Evolutionary conservation across 2,329 filamentous ascomycete genomes (phyloP).

Genomic region (Sordariomycetes sp.): DNA sequence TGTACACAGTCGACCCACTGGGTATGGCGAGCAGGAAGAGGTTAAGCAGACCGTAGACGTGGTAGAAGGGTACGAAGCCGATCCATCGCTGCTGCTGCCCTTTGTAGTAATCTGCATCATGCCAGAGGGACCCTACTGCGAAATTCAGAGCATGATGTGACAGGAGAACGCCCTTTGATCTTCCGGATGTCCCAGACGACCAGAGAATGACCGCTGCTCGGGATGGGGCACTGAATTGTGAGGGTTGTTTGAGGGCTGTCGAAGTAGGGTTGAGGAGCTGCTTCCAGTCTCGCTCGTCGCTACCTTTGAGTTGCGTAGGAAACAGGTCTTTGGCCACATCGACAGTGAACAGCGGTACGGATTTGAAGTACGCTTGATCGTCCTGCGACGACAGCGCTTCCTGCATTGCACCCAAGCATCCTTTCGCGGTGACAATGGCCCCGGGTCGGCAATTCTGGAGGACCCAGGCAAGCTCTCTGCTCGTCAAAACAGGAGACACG

Average conservation of each 20-base stretch:
- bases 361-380: conserved; percentile 19
- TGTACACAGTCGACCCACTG: conserved; percentile 49
- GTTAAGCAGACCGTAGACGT: conserved; percentile 50
- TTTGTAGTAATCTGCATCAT: conserved; percentile 36
- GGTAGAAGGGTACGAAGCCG: conserved; percentile 63
- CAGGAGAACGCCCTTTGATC: conserved; percentile 67
- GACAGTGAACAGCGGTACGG: conserved; percentile 52
- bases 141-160: conserved; percentile 59
- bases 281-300: conserved; percentile 38
- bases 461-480: conserved; percentile 29
- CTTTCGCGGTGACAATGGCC: conserved; percentile 23
- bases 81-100: conserved; percentile 32
- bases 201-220: conserved; percentile 45
- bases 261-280: conserved; percentile 41
- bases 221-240: conserved; percentile 31
- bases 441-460: conserved; percentile 27
- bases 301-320: not conserved
- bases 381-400: conserved; percentile 22
- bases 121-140: conserved; percentile 38
- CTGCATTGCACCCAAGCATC: conserved; percentile 20
- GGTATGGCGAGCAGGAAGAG: conserved; percentile 47
- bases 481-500: conserved; percentile 27
- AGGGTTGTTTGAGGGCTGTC: conserved; percentile 32
- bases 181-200: conserved; percentile 58
- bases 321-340: conserved; percentile 23